A percentile compares a stretch with the other conserved stretches of the same genome.
These are phyloP conservation scores for Acanthamoeba triangularis DNA, from an alignment of 208 protist genomes.

Conservation along the genomic window DNA sequence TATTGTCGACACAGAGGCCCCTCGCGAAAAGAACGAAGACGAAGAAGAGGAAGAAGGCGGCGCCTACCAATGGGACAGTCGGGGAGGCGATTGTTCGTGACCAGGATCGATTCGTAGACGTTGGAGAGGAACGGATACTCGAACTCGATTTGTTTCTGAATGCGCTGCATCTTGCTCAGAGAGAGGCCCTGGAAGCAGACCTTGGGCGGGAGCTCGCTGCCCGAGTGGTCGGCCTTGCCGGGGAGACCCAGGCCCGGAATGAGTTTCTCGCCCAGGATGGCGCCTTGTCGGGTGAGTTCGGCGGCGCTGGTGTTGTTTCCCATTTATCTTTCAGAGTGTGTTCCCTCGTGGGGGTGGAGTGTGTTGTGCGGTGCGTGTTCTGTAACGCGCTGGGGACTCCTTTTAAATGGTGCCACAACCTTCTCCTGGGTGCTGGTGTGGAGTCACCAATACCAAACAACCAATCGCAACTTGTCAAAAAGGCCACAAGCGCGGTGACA, in stretches of 20 bases:
- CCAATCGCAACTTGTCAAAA: too few species aligned
- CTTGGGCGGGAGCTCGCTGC: background rate
- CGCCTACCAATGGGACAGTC: conserved; percentile 6
- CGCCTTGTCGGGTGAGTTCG: background rate
- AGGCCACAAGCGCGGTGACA: too few species aligned
- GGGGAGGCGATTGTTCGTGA: background rate
- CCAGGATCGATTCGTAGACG: conserved; percentile 7
- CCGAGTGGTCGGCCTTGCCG: background rate
- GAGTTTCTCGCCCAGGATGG: background rate
- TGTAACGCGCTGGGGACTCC: too few species aligned
- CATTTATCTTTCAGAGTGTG: background rate
- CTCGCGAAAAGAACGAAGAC: too few species aligned
- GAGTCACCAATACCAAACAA: too few species aligned
- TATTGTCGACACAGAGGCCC: too few species aligned
- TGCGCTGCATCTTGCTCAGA: background rate
- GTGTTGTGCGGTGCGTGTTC: too few species aligned
- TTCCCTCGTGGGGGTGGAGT: background rate
- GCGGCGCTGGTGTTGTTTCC: background rate
- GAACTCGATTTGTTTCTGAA: conserved; percentile 21
- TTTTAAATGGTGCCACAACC: too few species aligned
- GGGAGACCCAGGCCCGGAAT: background rate
- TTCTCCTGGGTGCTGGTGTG: too few species aligned
- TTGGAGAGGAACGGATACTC: conserved; percentile 10
- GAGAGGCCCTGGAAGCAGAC: background rate
- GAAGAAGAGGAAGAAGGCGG: background rate